Base-by-base conservation (phyloP, 768 basidiomycete species). In the Tylopilus sp. region DNA sequence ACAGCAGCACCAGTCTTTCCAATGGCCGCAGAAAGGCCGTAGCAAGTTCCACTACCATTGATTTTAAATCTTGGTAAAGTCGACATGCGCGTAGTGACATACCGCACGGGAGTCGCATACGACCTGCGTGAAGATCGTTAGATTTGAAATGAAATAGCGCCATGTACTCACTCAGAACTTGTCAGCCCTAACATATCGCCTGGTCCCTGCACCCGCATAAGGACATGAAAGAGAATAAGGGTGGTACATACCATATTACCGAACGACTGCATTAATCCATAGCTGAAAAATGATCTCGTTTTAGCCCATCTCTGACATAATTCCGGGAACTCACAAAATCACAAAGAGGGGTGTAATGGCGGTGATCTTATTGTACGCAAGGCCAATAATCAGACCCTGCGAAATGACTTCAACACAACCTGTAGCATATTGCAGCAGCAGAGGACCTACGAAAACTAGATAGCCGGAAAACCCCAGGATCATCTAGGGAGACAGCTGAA, bases 1-100 rank as follows among this genome's bases (percentile, higher is more conserved):
- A 86, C 53, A n/a, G 83, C 86, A 19, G 87, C 88, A 6, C 87
- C 87, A 3, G 83, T 74, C 61, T 87, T 87, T 10, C 85, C 85
- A 8, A 87, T 69, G 1, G 84, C 84, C 9, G 85, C 85, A 25
- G 81, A 82, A 34, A 87, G 62, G 2, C 86, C 86, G 55, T 87
- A 88, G 64, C 81, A 84, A 11, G 86, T 84, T 4, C 86, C 87
- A 41, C 83, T 79, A 50, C 54, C 50, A 47, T 29, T 45, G 4
- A 30, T 34, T 48, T 31, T 37, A 53, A 22, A 42, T 31, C 21
- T 33, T 19, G 29, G 22, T 4, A 30, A n/a, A 49, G 22, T 4
- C 12, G 55, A 33, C 21, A 25, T 33, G 12, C 7, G 22, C 34
- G 25, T 37, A 28, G 16, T 25, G 21, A 53, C 52, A 36, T 64